Conservation (phyloP, 257 asterid species). For the Petrea volubilis region DNA sequence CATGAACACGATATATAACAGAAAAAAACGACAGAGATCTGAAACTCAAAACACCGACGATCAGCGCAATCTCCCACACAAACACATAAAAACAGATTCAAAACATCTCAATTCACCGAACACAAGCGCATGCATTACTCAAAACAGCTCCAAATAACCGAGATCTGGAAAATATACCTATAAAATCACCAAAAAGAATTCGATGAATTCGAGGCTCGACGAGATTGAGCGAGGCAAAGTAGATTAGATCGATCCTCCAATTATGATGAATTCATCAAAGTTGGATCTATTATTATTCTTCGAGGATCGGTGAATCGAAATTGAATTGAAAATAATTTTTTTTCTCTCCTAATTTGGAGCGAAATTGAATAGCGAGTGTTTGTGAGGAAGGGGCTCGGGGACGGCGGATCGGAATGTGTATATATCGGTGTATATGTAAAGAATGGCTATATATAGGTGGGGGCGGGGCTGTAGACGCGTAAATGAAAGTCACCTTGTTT, state of each 20-base stretch:
- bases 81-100: conserved; percentile 17
- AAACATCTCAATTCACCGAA: conserved; percentile 7
- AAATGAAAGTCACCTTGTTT: conserved; percentile 22
- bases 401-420: conserved; percentile 50
- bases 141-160: conserved; percentile 26
- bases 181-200: conserved; percentile 18
- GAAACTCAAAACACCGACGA: conserved; percentile 29
- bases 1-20: neutral
- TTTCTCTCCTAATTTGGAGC: conserved; percentile 12
- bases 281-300: conserved; percentile 1
- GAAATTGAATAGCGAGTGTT: conserved; percentile 25
- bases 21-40: conserved; percentile 29
- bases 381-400: conserved; percentile 16
- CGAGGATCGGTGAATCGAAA: neutral
- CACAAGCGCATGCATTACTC: conserved; percentile 28
- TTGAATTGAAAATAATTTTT: neutral
- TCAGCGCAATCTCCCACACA: conserved; percentile 26
- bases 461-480: neutral
- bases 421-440: neutral
- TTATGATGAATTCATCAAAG: conserved; percentile 36
- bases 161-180: conserved; percentile 47
- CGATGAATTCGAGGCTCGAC: conserved; percentile 22
- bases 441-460: conserved; percentile 24
- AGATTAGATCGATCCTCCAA: conserved; percentile 33
- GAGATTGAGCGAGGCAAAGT: conserved; percentile 9